Evolutionary conservation across 352 stramenopile species (phyloP).

Genomic region (Phytopythium oedochilum): DNA sequence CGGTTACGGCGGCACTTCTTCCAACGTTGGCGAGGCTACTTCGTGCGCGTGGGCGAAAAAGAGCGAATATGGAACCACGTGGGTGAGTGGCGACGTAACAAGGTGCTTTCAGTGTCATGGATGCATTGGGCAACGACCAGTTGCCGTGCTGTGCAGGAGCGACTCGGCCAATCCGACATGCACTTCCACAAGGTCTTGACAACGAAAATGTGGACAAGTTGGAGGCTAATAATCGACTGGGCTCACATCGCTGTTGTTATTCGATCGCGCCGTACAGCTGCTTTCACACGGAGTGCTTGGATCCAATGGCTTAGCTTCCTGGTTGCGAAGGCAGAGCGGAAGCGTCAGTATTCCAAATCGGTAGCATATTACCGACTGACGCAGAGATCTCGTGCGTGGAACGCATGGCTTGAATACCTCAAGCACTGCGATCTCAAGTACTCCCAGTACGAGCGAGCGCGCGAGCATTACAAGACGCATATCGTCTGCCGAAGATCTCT

Average conservation of each 20-base stretch:
- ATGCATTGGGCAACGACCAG: background rate
- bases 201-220: constrained; percentile 18
- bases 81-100: background rate
- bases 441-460: background rate
- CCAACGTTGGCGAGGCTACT: background rate
- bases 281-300: background rate
- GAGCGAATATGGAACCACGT: background rate
- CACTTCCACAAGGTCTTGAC: constrained; percentile 13
- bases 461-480: background rate
- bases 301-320: constrained; percentile 9
- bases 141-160: background rate
- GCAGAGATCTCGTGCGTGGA: constrained; percentile 10
- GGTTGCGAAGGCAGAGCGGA: constrained; percentile 3
- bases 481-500: background rate
- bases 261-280: constrained; percentile 3
- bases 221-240: constrained; percentile 13
- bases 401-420: constrained; percentile 16
- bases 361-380: constrained; percentile 3
- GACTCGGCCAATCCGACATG: constrained; percentile 13
- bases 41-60: background rate
- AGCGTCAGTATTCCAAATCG: background rate
- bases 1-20: background rate
- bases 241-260: constrained; percentile 5
- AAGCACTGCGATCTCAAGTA: background rate
- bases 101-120: background rate